Evolutionary conservation across 352 stramenopile species (phyloP).

Genomic region (Thalassiosira mediterranea): DNA sequence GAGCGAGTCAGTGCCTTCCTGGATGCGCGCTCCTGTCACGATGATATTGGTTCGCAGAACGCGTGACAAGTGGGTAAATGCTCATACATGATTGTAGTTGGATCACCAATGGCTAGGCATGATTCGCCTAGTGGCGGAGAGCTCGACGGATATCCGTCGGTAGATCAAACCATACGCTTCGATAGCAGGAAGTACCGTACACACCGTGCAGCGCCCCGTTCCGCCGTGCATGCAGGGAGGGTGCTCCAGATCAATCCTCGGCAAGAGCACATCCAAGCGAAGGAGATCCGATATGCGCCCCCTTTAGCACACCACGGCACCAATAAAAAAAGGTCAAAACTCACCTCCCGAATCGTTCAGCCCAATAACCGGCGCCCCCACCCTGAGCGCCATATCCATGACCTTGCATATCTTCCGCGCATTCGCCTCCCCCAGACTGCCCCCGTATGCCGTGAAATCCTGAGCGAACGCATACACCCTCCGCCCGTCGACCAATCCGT

Average conservation of each 20-base stretch:
- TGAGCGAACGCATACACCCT: slow-evolving; percentile 96
- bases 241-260: too few relatives aligned
- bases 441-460: slow-evolving; percentile 98
- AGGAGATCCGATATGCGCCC: background rate
- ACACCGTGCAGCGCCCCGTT: too few relatives aligned
- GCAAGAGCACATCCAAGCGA: background rate
- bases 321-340: background rate
- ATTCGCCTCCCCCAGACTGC: slow-evolving; percentile 94
- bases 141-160: too few relatives aligned
- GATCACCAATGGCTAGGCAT: too few relatives aligned
- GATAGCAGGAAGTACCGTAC: too few relatives aligned
- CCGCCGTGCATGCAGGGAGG: too few relatives aligned
- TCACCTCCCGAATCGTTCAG: slow-evolving; percentile 94
- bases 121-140: too few relatives aligned
- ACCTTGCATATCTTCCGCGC: slow-evolving; percentile 99
- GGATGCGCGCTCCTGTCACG: slow-evolving; percentile 89
- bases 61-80: too few relatives aligned
- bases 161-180: too few relatives aligned
- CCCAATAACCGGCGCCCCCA: slow-evolving; percentile 96
- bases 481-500: slow-evolving; percentile 93
- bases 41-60: background rate
- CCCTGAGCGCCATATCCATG: slow-evolving; percentile 96
- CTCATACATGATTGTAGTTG: too few relatives aligned
- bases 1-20: slow-evolving; percentile 97
- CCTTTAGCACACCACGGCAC: background rate